Conservation (phyloP, 352 stramenopile genomes). For the Globisporangium camurandrum region DNA sequence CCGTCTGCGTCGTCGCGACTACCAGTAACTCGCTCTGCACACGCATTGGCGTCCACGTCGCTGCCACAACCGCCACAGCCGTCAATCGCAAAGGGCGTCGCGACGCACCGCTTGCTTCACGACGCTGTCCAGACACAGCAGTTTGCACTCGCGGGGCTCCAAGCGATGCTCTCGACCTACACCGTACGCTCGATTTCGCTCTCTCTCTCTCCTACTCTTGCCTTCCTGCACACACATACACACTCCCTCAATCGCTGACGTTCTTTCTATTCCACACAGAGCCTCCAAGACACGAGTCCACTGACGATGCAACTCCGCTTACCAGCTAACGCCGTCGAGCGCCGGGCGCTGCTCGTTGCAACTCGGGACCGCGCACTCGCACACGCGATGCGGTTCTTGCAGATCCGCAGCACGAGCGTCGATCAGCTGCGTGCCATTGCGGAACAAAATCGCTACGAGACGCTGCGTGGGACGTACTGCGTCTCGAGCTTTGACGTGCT, state of each 20-base stretch:
- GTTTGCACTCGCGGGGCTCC: conserved; percentile 4
- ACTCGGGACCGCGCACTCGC: conserved; percentile 19
- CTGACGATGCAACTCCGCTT: conserved; percentile 16
- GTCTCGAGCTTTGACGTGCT: conserved; percentile 34
- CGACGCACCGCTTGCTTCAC: conserved; percentile 5
- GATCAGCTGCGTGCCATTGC: conserved; percentile 19
- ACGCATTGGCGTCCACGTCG: background rate
- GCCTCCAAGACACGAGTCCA: background rate
- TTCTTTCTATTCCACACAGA: background rate
- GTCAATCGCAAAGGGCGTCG: background rate
- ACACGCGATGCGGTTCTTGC: conserved; percentile 22
- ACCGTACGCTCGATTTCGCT: too few relatives aligned
- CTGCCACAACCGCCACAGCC: background rate
- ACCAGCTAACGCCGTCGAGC: conserved; percentile 13
- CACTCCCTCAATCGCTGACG: background rate
- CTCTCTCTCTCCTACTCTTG: background rate
- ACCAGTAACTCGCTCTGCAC: background rate
- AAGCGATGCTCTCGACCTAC: conserved; percentile 4
- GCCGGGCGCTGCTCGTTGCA: conserved; percentile 18
- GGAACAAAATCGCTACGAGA: conserved; percentile 38
- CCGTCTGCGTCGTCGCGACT: background rate
- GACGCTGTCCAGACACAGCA: conserved; percentile 6
- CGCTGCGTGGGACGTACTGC: conserved; percentile 26
- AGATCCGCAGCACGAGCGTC: conserved; percentile 17
- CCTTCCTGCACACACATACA: conserved; percentile 5